Percentiles rank a stretch among this genome's conserved stretches.
phyloP scores from a whole-genome alignment of 441 rosid species.

The Erodium moschatum region DNA sequence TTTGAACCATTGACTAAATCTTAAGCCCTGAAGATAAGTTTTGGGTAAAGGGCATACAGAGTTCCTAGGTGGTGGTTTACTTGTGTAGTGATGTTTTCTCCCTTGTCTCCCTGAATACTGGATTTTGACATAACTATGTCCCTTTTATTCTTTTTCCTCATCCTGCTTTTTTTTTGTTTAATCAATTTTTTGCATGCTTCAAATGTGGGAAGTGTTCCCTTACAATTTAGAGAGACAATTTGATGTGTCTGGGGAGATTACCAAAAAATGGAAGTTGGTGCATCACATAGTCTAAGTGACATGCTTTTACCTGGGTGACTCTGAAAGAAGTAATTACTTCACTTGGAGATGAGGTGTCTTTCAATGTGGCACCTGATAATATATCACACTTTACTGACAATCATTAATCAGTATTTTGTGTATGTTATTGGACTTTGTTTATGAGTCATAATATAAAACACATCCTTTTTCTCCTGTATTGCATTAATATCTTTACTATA shows the following conservation, averaged over 20 bases:
- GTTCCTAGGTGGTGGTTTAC: neutral
- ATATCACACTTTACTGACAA: neutral
- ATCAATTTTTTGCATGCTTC: neutral
- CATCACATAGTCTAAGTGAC: neutral
- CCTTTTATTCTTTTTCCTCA: neutral
- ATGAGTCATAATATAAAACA: neutral
- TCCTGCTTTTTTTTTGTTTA: neutral
- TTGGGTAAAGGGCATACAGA: neutral
- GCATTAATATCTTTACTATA: neutral
- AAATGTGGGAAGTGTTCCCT: neutral
- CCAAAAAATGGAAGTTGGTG: neutral
- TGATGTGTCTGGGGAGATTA: neutral
- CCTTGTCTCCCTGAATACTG: neutral
- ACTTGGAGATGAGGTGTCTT: neutral
- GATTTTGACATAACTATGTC: neutral
- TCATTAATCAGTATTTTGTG: neutral
- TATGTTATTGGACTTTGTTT: neutral
- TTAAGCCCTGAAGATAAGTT: neutral
- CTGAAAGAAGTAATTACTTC: constrained; percentile 1
- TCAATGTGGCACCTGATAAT: neutral
- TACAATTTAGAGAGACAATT: neutral
- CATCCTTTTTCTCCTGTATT: neutral
- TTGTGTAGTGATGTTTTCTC: neutral
- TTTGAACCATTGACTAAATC: neutral
- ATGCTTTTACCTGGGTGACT: neutral